Percentiles rank a stretch among this genome's conserved stretches.
Conservation (phyloP, 306 rosid species). For the Chamaecrista fasciculata region DNA sequence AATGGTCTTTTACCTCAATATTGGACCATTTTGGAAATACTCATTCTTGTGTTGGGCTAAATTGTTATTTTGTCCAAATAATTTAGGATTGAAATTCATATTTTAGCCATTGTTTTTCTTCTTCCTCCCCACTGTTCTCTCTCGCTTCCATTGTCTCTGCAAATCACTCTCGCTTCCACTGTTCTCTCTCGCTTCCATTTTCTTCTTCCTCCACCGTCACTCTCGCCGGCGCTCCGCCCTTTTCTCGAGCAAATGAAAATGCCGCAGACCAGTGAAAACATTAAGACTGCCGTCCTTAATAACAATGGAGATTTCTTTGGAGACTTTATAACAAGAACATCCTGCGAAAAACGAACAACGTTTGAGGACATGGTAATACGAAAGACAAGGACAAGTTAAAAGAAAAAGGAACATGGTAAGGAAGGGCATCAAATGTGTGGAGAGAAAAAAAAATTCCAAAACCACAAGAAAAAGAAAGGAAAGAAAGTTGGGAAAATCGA, state of each 20-base stretch:
- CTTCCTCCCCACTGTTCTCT: too few relatives aligned
- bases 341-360: constrained; percentile 63
- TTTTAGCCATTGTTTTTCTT: too few relatives aligned
- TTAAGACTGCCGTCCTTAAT: constrained; percentile 55
- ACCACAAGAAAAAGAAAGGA: background rate
- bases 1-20: too few relatives aligned
- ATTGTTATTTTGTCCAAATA: too few relatives aligned
- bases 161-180: too few relatives aligned
- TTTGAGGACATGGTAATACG: background rate
- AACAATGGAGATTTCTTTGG: constrained; percentile 72
- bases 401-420: background rate
- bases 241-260: constrained; percentile 68
- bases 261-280: constrained; percentile 66
- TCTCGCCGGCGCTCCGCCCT: too few relatives aligned
- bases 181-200: too few relatives aligned
- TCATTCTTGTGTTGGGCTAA: too few relatives aligned
- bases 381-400: background rate
- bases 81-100: too few relatives aligned
- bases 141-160: too few relatives aligned
- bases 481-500: constrained; percentile 12
- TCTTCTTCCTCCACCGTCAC: too few relatives aligned
- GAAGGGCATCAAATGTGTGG: background rate
- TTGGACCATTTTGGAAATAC: too few relatives aligned
- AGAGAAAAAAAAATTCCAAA: constrained; percentile 2
- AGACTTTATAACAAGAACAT: constrained; percentile 59